Base-by-base conservation (phyloP, 345 rosid species). In the Dipteronia dyeriana region DNA sequence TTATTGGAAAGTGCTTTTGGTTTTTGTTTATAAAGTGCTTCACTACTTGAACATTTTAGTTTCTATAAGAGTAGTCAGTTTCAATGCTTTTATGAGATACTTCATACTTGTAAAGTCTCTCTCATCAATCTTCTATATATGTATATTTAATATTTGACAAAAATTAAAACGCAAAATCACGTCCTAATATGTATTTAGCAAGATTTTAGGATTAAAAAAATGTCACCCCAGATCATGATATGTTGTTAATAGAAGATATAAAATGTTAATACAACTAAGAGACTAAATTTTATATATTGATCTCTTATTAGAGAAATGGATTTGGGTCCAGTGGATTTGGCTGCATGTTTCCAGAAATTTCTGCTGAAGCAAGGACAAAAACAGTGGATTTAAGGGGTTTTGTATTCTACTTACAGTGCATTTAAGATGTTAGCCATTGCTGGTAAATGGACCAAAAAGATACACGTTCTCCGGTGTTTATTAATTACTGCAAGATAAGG, bases 371-470 rank as follows among this genome's bases (percentile, higher is more conserved):
- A 67, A 76, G 66, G 83, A 78, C 82, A 80, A 82, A 82, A 41
- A 25, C 0, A 22, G 69, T 77, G 76, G 64, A 77, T 63, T 78
- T 68, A 74, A 67, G 43, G 72, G 67, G 17, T 66, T 85, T 81
- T 81, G 84, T 75, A 79, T 68, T 76, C 31, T 76, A 56, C 68
- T 65, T 62, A 7, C 78, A 13, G 62, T 26, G 82, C 81, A 85
- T 76, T 79, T 66, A 79, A 78, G 19, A 65, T 19, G 63, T 31
- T 29, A 19, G 45, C 54, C 75, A 47, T 17, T 17, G n/a, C 14
- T 31, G 38, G 38, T 14, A 7, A 61, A 9, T 9, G 29, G n/a
- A 74, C 68, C 41, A 43, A 8, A 22, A 43, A 4, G 6, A 17
- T 22, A 41, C 23, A 22, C 23, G 19, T 3, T 60, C 7, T 31